phyloP scores from a whole-genome alignment of 2,329 filamentous ascomycete genomes.

The Colletotrichum scovillei region DNA sequence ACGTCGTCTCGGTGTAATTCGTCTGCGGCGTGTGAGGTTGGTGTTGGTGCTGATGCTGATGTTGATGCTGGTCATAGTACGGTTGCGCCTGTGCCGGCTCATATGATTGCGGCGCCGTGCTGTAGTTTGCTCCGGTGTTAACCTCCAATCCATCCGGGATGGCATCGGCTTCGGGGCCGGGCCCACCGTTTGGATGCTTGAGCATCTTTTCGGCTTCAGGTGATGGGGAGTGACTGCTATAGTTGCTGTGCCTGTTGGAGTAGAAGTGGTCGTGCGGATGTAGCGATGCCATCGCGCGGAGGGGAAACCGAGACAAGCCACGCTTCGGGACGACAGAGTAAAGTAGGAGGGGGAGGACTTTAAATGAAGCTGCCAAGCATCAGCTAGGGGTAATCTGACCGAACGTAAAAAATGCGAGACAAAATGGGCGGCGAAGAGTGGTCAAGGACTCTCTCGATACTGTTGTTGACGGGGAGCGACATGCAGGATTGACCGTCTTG shows the following conservation, averaged over 20 bases:
- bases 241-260: not conserved
- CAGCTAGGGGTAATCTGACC: not conserved
- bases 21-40: conserved; percentile 4
- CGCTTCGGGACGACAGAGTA: not conserved
- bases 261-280: conserved; percentile 25
- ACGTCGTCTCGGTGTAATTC: conserved; percentile 16
- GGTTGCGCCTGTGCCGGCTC: not conserved
- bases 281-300: conserved; percentile 8
- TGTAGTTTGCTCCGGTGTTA: conserved; percentile 12
- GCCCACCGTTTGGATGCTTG: conserved; percentile 11
- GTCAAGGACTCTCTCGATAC: not conserved
- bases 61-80: conserved; percentile 10
- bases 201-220: conserved; percentile 33
- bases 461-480: not conserved
- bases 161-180: conserved; percentile 19
- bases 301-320: not conserved
- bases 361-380: not conserved
- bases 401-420: not conserved
- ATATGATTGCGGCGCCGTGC: conserved; percentile 23
- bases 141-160: conserved; percentile 29
- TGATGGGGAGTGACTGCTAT: conserved; percentile 11
- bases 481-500: not conserved
- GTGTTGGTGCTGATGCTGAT: not conserved
- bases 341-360: not conserved
- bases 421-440: not conserved